These are phyloP conservation scores for Claviceps arundinis DNA, from an alignment of 2,329 filamentous ascomycete genomes.

Conservation along the genomic window DNA sequence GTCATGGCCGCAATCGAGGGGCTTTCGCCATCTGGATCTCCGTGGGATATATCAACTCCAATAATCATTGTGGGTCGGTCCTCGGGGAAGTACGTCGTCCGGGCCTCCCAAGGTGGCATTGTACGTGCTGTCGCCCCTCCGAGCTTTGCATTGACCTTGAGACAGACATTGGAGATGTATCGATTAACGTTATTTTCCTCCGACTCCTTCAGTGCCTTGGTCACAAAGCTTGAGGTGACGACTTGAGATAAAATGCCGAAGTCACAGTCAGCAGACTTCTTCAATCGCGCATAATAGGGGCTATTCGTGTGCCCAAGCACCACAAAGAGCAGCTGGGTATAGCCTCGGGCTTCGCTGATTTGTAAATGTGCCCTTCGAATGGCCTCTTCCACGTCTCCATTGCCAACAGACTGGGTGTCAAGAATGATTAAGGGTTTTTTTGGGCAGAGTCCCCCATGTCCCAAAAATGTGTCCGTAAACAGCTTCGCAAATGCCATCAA, in stretches of 20 bases:
- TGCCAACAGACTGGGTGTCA: too few species aligned
- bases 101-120: conserved; percentile 17
- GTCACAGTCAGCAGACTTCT: conserved; percentile 78
- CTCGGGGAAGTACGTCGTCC: conserved; percentile 21
- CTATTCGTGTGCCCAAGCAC: conserved; percentile 60
- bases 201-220: too few species aligned
- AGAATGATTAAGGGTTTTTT: conserved; percentile 21
- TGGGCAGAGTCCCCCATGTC: conserved; percentile 34
- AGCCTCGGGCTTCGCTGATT: conserved; percentile 38
- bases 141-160: too few species aligned
- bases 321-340: conserved; percentile 68
- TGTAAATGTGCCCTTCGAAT: conserved; percentile 29
- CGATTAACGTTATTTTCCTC: too few species aligned
- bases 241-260: conserved; percentile 77
- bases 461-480: conserved; percentile 33
- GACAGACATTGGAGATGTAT: too few species aligned
- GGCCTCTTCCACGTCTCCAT: too few species aligned
- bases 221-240: conserved; percentile 39
- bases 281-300: conserved; percentile 68
- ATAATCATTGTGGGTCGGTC: conserved; percentile 62
- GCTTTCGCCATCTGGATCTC: conserved; percentile 49
- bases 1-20: conserved; percentile 82
- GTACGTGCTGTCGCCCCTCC: too few species aligned
- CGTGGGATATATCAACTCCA: conserved; percentile 82
- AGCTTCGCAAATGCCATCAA: conserved; percentile 22